A percentile compares a stretch with the other conserved stretches of the same genome.
Evolutionary conservation across 2,329 filamentous ascomycete species (phyloP).

Genomic region (Ascochyta rabiei): DNA sequence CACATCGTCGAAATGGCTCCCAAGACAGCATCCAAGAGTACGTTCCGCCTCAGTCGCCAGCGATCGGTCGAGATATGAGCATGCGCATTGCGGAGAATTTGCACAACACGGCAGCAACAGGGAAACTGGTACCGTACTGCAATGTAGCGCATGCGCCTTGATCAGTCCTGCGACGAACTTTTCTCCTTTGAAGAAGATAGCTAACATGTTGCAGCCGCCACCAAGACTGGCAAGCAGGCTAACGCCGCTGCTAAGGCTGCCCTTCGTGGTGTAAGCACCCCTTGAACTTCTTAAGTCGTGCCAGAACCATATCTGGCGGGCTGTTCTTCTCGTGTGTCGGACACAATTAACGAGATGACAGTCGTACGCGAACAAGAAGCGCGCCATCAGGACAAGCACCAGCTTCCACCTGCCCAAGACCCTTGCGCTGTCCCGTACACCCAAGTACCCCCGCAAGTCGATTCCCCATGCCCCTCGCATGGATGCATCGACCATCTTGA

Average conservation of each 20-base stretch:
- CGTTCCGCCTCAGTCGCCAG: constrained; percentile 21
- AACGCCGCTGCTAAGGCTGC: constrained; percentile 93
- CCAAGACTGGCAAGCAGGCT: constrained; percentile 78
- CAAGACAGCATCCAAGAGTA: constrained; percentile 48
- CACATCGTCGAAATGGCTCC: constrained; percentile 49
- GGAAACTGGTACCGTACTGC: constrained; percentile 18
- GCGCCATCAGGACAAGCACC: constrained; percentile 88
- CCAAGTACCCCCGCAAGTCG: constrained; percentile 97
- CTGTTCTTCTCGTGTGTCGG: constrained; percentile 52
- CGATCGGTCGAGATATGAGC: constrained; percentile 17
- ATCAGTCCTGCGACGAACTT: constrained; percentile 15
- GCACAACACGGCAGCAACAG: constrained; percentile 13
- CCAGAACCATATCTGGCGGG: constrained; percentile 60
- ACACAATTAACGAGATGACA: constrained; percentile 54
- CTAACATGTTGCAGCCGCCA: constrained; percentile 51
- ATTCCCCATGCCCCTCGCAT: constrained; percentile 88
- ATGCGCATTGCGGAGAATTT: constrained; percentile 14
- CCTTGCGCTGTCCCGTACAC: constrained; percentile 83
- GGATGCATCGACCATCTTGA: constrained; percentile 96
- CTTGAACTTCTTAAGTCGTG: constrained; percentile 53
- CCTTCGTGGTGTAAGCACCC: constrained; percentile 82
- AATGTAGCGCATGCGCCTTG: constrained; percentile 31
- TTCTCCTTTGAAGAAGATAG: constrained; percentile 14
- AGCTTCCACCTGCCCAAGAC: constrained; percentile 99
- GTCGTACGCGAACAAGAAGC: constrained; percentile 81